phyloP scores from a whole-genome alignment of 345 rosid species.

The Gossypium rotundifolium region DNA sequence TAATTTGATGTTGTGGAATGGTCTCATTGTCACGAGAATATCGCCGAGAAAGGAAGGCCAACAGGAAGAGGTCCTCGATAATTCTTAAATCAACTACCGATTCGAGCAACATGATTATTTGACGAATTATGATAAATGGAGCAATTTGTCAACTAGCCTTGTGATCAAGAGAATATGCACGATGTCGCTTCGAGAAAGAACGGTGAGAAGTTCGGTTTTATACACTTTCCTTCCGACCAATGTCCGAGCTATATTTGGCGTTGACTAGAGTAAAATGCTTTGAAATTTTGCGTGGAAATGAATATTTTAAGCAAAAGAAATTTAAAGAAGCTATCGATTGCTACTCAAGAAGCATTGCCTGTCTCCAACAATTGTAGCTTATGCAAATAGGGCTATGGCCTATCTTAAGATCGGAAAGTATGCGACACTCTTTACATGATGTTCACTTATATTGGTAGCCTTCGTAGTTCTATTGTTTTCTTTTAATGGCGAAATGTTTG shows the following conservation, averaged over 20 bases:
- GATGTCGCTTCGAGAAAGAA: slow-evolving; percentile 89
- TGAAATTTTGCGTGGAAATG: slow-evolving; percentile 56
- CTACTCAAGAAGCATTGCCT: slow-evolving; percentile 89
- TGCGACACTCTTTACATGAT: neutral
- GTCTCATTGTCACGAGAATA: slow-evolving; percentile 18
- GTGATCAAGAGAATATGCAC: slow-evolving; percentile 33
- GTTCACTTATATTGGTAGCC: neutral
- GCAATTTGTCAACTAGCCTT: slow-evolving; percentile 37
- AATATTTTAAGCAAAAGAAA: slow-evolving; percentile 75
- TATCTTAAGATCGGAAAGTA: slow-evolving; percentile 77
- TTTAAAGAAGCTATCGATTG: slow-evolving; percentile 81
- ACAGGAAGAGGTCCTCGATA: slow-evolving; percentile 10
- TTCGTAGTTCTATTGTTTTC: neutral
- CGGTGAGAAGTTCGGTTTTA: slow-evolving; percentile 29
- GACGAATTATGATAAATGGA: slow-evolving; percentile 30
- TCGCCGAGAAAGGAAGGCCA: slow-evolving; percentile 25
- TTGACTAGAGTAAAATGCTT: neutral
- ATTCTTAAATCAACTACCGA: slow-evolving; percentile 13
- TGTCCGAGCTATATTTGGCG: neutral
- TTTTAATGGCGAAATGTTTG: neutral
- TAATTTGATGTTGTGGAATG: slow-evolving; percentile 3
- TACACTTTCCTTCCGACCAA: neutral
- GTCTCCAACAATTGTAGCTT: slow-evolving; percentile 74
- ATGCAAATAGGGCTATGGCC: slow-evolving; percentile 93
- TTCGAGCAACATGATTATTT: slow-evolving; percentile 29